These are phyloP conservation scores for Cyberlindnera bimundalis DNA, from an alignment of 805 yeast genomes.

Conservation along the genomic window DNA sequence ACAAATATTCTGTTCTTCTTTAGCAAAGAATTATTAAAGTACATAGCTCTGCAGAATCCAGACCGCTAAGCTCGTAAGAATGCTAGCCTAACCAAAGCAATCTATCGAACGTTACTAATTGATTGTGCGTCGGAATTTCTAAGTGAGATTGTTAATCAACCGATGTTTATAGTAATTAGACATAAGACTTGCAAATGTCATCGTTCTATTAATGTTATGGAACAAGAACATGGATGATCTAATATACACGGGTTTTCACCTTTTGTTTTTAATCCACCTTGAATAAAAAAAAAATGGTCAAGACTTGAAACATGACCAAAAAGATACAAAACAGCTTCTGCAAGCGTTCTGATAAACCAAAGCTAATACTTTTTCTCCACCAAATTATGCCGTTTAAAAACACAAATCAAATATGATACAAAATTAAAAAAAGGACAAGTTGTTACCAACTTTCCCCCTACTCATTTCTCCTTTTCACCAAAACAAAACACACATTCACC, in stretches of 20 bases:
- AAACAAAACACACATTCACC: not conserved
- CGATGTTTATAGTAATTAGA: too few relatives aligned
- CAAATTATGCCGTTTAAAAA: slow-evolving; percentile 3
- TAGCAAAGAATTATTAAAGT: too few relatives aligned
- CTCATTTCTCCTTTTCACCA: not conserved
- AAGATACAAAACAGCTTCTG: not conserved
- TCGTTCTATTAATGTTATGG: too few relatives aligned
- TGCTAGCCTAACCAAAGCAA: too few relatives aligned
- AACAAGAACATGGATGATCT: not conserved
- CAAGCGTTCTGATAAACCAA: not conserved
- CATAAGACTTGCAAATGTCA: too few relatives aligned
- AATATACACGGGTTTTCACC: not conserved
- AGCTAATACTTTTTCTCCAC: slow-evolving; percentile 2
- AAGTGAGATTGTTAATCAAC: too few relatives aligned
- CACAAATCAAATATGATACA: slow-evolving; percentile 1
- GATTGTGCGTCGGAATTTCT: too few relatives aligned
- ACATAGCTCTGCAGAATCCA: too few relatives aligned
- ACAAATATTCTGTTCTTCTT: too few relatives aligned
- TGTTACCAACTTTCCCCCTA: not conserved
- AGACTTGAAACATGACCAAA: not conserved
- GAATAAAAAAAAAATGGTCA: not conserved
- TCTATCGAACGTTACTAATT: too few relatives aligned
- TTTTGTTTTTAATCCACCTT: not conserved
- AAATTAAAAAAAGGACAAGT: not conserved
- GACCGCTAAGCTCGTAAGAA: too few relatives aligned